A percentile compares a stretch with the other conserved stretches of the same genome.
These are phyloP conservation scores for Fagopyrum esculentum DNA, from an alignment of 148 eudicot genomes.

Conservation along the genomic window DNA sequence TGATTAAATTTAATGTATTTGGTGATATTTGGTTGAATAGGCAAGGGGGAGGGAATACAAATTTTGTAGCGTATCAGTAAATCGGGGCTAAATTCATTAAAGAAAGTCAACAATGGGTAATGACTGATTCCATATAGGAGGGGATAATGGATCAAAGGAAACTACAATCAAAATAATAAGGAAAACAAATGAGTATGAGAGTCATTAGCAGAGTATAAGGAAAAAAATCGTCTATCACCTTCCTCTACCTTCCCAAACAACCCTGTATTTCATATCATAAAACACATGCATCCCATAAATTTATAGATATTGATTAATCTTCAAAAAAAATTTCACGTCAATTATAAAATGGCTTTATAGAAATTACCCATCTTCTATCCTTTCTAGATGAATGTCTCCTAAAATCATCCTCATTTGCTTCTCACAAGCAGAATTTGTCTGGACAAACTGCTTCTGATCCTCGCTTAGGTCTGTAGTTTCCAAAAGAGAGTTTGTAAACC, in stretches of 20 bases:
- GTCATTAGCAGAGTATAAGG: not conserved
- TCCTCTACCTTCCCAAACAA: too few species aligned
- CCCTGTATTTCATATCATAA: not conserved
- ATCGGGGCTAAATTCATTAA: not conserved
- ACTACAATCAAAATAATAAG: not conserved
- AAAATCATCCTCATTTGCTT: constrained; percentile 77
- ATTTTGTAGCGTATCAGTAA: not conserved
- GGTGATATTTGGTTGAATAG: not conserved
- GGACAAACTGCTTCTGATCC: constrained; percentile 79
- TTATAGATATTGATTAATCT: not conserved
- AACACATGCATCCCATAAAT: not conserved
- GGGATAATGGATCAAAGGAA: not conserved
- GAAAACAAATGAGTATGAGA: not conserved
- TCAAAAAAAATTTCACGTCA: not conserved
- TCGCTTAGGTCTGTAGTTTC: constrained; percentile 65
- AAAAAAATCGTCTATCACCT: not conserved
- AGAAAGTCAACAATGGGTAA: not conserved
- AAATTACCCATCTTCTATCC: constrained; percentile 69
- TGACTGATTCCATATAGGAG: not conserved
- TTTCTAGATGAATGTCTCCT: constrained; percentile 62
- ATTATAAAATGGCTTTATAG: not conserved
- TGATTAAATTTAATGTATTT: not conserved
- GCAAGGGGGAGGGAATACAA: not conserved
- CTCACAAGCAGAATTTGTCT: constrained; percentile 74
- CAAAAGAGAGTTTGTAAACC: constrained; percentile 63